Percentiles rank a stretch among this genome's conserved stretches.
phyloP scores from a whole-genome alignment of 805 yeast genomes.

The Soucietia sequanensis region DNA sequence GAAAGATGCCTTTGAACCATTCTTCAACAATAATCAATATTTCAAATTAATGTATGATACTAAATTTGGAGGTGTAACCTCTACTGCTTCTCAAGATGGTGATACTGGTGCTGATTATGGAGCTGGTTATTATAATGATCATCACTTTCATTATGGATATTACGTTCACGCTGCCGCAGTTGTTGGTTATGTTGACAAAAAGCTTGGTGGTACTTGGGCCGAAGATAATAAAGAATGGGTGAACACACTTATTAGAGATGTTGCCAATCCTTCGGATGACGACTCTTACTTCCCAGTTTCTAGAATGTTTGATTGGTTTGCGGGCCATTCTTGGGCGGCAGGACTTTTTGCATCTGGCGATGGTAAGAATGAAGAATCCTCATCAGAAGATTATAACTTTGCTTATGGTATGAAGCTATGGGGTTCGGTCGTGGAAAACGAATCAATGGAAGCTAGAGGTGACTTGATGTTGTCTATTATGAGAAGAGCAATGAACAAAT shows the following conservation, averaged over 20 bases:
- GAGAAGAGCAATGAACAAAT: constrained; percentile 50
- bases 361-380: constrained; percentile 74
- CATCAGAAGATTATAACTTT: constrained; percentile 73
- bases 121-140: constrained; percentile 77
- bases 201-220: constrained; percentile 55
- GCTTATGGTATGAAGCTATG: constrained; percentile 67
- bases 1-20: constrained; percentile 44
- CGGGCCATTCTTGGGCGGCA: constrained; percentile 78
- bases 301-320: constrained; percentile 72
- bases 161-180: constrained; percentile 81
- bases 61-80: constrained; percentile 54
- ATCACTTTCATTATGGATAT: constrained; percentile 86
- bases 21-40: constrained; percentile 40
- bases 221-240: constrained; percentile 51
- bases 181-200: constrained; percentile 63
- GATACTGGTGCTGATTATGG: constrained; percentile 61
- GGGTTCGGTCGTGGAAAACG: constrained; percentile 59
- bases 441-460: constrained; percentile 55
- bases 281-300: constrained; percentile 69
- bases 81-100: constrained; percentile 46
- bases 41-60: constrained; percentile 58
- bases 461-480: constrained; percentile 62
- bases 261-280: constrained; percentile 56
- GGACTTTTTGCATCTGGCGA: constrained; percentile 69
- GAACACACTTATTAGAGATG: constrained; percentile 61